Percentiles rank a stretch among this genome's conserved stretches.
Evolutionary conservation across 176 grass and related monocot genomes (phyloP).

Genomic region (Oryza meridionalis): DNA sequence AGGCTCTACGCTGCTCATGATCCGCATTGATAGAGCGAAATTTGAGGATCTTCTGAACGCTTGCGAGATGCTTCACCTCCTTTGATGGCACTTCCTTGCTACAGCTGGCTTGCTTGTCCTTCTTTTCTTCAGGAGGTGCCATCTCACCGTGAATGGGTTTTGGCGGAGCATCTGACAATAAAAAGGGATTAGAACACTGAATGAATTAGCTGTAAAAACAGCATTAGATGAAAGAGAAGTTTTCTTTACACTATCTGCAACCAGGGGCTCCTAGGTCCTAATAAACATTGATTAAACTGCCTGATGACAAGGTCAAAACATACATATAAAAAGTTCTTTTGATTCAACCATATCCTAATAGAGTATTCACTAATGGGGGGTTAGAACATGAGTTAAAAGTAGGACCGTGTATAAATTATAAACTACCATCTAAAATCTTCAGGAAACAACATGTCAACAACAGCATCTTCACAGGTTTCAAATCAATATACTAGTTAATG

Average conservation of each 20-base stretch:
- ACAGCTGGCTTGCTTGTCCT: constrained; percentile 31
- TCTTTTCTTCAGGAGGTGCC: neutral
- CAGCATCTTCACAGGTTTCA: neutral
- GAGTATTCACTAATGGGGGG: neutral
- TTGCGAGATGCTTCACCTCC: constrained; percentile 73
- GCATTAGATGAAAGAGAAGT: neutral
- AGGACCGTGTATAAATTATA: neutral
- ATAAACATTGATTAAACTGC: constrained; percentile 9
- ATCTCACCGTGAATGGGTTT: neutral
- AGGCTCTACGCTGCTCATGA: constrained; percentile 4
- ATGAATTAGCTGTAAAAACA: neutral
- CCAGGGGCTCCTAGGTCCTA: neutral
- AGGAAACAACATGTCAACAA: neutral
- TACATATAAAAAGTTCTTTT: constrained; percentile 15
- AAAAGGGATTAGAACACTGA: neutral
- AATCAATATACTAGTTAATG: neutral
- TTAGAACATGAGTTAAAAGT: neutral
- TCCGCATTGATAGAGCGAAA: constrained; percentile 50
- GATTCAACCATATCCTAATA: neutral
- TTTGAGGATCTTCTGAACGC: constrained; percentile 72
- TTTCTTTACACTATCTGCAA: neutral
- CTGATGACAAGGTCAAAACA: constrained; percentile 13
- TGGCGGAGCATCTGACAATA: constrained; percentile 44
- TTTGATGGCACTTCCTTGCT: constrained; percentile 46
- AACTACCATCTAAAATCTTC: neutral